phyloP scores from a whole-genome alignment of 208 protist genomes.

The Leishmania amazonensis region DNA sequence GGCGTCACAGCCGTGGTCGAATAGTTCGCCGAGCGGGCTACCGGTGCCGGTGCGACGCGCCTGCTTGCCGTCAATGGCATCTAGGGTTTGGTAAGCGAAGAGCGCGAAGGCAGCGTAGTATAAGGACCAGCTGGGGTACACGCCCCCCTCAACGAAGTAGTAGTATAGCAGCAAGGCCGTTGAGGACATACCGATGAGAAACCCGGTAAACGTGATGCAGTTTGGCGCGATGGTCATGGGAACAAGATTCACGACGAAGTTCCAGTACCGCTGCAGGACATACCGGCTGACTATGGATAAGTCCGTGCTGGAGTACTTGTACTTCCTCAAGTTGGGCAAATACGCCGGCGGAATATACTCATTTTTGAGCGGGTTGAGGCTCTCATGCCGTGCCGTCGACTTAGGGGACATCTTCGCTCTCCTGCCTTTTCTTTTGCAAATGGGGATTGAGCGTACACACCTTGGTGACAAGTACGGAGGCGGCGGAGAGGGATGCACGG shows the following conservation, averaged over 20 bases:
- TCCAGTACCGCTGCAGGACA: conserved; percentile 88
- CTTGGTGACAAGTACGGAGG: neutral
- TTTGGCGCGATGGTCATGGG: conserved; percentile 92
- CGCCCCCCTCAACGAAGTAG: conserved; percentile 46
- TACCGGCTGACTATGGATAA: conserved; percentile 70
- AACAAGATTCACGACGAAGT: conserved; percentile 80
- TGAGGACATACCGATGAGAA: conserved; percentile 77
- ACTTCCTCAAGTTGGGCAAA: conserved; percentile 75
- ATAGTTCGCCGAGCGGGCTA: conserved; percentile 95
- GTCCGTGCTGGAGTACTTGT: conserved; percentile 84
- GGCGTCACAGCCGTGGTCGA: conserved; percentile 96
- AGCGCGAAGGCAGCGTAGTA: conserved; percentile 67
- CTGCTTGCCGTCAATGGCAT: conserved; percentile 97
- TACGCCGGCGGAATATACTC: conserved; percentile 70
- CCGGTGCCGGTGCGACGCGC: conserved; percentile 89
- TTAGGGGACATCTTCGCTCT: neutral
- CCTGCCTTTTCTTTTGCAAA: neutral
- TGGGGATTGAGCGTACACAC: neutral
- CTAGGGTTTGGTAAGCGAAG: conserved; percentile 94
- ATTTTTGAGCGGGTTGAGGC: conserved; percentile 46
- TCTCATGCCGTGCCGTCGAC: conserved; percentile 16
- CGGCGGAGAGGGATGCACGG: neutral
- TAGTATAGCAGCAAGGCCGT: conserved; percentile 64
- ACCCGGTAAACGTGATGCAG: conserved; percentile 84
- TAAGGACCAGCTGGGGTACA: conserved; percentile 89